phyloP scores from a whole-genome alignment of 148 eudicot genomes.

The Oxyria digyna region DNA sequence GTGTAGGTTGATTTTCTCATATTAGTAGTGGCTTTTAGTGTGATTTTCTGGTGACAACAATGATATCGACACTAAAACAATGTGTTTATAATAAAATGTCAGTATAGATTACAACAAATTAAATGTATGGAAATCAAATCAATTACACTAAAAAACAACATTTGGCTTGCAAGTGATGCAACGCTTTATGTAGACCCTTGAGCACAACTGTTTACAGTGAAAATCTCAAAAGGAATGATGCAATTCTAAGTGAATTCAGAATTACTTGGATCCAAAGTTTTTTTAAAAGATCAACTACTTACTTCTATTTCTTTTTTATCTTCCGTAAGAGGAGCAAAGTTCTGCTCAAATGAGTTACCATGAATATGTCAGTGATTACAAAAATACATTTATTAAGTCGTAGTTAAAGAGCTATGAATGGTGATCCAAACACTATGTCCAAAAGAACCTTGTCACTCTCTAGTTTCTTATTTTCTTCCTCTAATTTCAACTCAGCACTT shows the following conservation, averaged over 20 bases:
- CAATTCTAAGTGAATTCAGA: not conserved
- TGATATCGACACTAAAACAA: too few species aligned
- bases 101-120: too few species aligned
- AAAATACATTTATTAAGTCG: not conserved
- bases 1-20: too few species aligned
- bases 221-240: not conserved
- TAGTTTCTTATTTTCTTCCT: slow-evolving; percentile 46
- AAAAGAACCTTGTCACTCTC: slow-evolving; percentile 75
- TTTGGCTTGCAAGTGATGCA: too few species aligned
- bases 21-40: too few species aligned
- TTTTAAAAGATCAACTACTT: slow-evolving; percentile 8
- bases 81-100: too few species aligned
- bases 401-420: too few species aligned
- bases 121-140: too few species aligned
- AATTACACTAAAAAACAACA: too few species aligned
- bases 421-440: slow-evolving; percentile 35
- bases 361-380: slow-evolving; percentile 22
- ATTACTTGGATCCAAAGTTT: not conserved
- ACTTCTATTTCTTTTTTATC: slow-evolving; percentile 35
- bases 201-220: not conserved
- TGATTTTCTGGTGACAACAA: too few species aligned
- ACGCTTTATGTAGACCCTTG: too few species aligned
- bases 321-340: slow-evolving; percentile 41
- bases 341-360: slow-evolving; percentile 50
- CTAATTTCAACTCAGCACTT: slow-evolving; percentile 36